Conservation (phyloP, 2,329 filamentous ascomycete species). For the Aspergillus sp. region DNA sequence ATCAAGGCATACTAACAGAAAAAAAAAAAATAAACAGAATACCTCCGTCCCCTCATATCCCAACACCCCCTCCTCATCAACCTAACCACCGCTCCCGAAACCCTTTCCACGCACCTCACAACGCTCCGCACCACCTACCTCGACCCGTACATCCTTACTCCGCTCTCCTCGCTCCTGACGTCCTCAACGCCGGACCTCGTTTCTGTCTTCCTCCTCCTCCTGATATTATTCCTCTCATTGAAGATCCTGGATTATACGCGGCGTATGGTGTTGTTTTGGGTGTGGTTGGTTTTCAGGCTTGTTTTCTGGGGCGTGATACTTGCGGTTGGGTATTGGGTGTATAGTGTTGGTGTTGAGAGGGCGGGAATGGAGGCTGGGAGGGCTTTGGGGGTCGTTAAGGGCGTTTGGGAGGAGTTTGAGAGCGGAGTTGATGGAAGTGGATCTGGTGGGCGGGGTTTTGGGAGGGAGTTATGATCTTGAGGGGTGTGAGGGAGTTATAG, state of each 20-base stretch:
- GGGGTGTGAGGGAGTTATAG: too few relatives aligned
- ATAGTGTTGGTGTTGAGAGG: slow-evolving; percentile 30
- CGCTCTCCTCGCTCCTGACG: slow-evolving; percentile 29
- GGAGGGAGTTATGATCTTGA: neutral
- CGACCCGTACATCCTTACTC: slow-evolving; percentile 45
- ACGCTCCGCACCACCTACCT: slow-evolving; percentile 32
- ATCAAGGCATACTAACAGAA: slow-evolving; percentile 3
- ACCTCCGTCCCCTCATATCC: slow-evolving; percentile 13
- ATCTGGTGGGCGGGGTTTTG: slow-evolving; percentile 37
- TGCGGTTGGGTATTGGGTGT: slow-evolving; percentile 51
- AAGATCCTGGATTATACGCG: slow-evolving; percentile 63
- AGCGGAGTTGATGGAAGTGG: slow-evolving; percentile 29
- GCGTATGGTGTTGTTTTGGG: slow-evolving; percentile 69
- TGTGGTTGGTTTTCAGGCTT: slow-evolving; percentile 57
- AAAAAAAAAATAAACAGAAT: slow-evolving; percentile 10
- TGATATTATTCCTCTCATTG: slow-evolving; percentile 57
- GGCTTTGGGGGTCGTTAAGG: slow-evolving; percentile 59
- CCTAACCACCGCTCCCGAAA: slow-evolving; percentile 12
- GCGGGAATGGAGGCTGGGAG: slow-evolving; percentile 35
- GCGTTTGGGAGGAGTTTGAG: slow-evolving; percentile 54
- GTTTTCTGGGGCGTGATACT: slow-evolving; percentile 58
- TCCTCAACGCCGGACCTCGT: slow-evolving; percentile 29
- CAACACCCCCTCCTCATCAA: slow-evolving; percentile 12
- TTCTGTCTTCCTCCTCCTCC: slow-evolving; percentile 44
- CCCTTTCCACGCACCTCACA: slow-evolving; percentile 13